Evolutionary conservation across 2,329 filamentous ascomycete genomes (phyloP).

Genomic region (Cercospora sp.): DNA sequence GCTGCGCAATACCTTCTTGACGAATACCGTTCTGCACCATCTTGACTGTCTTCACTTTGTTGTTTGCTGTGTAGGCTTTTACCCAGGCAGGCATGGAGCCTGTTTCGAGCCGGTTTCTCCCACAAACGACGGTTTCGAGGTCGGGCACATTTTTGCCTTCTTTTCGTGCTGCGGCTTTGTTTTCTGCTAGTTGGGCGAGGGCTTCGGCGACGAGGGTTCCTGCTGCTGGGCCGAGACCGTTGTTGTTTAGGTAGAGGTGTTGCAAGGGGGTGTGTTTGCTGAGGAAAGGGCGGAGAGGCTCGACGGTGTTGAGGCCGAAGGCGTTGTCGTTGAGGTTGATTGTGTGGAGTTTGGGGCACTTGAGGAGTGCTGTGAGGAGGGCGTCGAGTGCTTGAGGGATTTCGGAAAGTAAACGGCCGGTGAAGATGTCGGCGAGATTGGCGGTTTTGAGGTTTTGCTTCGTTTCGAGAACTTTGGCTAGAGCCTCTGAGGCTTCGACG

Average conservation of each 20-base stretch:
- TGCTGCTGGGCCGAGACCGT: slow-evolving; percentile 88
- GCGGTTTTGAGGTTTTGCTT: slow-evolving; percentile 75
- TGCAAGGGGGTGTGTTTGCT: slow-evolving; percentile 84
- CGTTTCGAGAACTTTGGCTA: slow-evolving; percentile 78
- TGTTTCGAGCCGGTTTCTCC: slow-evolving; percentile 91
- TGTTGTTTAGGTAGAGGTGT: slow-evolving; percentile 97
- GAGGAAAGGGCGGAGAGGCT: slow-evolving; percentile 88
- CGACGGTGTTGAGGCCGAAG: slow-evolving; percentile 92
- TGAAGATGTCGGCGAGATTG: slow-evolving; percentile 97
- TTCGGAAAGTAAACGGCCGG: slow-evolving; percentile 85
- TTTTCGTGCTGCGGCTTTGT: slow-evolving; percentile 77
- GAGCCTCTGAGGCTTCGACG: slow-evolving; percentile 78
- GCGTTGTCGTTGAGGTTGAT: slow-evolving; percentile 98
- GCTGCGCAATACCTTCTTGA: slow-evolving; percentile 81
- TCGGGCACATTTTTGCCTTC: slow-evolving; percentile 69
- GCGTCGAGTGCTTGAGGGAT: slow-evolving; percentile 86
- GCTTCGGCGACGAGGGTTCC: slow-evolving; percentile 88
- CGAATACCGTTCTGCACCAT: slow-evolving; percentile 99
- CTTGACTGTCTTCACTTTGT: slow-evolving; percentile 78
- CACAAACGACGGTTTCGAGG: slow-evolving; percentile 95
- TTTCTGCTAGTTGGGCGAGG: slow-evolving; percentile 75
- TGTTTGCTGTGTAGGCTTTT: slow-evolving; percentile 77
- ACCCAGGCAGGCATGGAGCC: slow-evolving; percentile 97
- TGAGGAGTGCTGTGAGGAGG: slow-evolving; percentile 81
- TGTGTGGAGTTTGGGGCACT: slow-evolving; percentile 81